These are phyloP conservation scores for Quercus rubra DNA, from an alignment of 306 rosid genomes.

Conservation along the genomic window DNA sequence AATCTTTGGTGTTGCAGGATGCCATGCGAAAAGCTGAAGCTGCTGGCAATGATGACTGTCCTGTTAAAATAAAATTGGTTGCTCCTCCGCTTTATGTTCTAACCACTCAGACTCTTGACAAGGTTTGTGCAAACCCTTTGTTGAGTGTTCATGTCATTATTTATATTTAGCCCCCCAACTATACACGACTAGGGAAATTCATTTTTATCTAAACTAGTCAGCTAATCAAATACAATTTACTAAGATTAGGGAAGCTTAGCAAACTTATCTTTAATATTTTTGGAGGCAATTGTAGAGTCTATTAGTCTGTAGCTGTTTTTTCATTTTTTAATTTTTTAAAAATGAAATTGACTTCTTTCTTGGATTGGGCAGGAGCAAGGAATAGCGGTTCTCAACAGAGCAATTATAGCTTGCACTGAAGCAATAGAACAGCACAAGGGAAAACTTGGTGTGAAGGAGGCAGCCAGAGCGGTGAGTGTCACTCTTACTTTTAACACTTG, in stretches of 20 bases:
- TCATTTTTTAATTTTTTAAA: too few species aligned
- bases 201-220: not conserved
- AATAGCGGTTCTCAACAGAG: slow-evolving; percentile 65
- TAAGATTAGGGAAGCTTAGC: not conserved
- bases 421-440: slow-evolving; percentile 87
- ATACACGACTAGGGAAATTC: not conserved
- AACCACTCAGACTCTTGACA: slow-evolving; percentile 97
- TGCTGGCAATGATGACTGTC: slow-evolving; percentile 85
- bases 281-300: not conserved
- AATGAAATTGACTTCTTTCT: slow-evolving; percentile 15
- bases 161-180: not conserved
- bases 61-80: slow-evolving; percentile 95
- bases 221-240: not conserved
- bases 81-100: slow-evolving; percentile 97
- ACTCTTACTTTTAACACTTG: not conserved
- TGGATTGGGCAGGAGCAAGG: slow-evolving; percentile 77
- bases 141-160: slow-evolving; percentile 5
- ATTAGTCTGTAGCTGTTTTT: not conserved
- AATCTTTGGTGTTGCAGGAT: slow-evolving; percentile 47
- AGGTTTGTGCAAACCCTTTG: slow-evolving; percentile 46
- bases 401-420: slow-evolving; percentile 67
- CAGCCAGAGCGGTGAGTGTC: slow-evolving; percentile 88
- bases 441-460: slow-evolving; percentile 80
- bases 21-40: slow-evolving; percentile 97
- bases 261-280: not conserved